phyloP scores from a whole-genome alignment of 2,329 filamentous ascomycete species.

The Didymella keratinophila region DNA sequence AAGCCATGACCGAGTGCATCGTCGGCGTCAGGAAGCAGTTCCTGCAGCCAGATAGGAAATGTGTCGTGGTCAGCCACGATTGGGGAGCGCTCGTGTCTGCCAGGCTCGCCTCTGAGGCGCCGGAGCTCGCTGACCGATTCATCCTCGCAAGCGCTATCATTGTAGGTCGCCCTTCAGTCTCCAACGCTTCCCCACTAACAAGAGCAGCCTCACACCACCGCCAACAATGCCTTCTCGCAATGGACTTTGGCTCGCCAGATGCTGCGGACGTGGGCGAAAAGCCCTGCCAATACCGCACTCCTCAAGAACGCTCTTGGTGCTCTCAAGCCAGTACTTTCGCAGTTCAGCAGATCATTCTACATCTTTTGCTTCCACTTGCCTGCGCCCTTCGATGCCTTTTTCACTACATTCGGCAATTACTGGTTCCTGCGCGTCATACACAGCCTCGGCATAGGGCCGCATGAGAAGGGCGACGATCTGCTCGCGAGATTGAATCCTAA shows the following conservation, averaged over 20 bases:
- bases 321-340: slow-evolving; percentile 58
- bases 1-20: slow-evolving; percentile 63
- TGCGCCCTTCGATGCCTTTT: slow-evolving; percentile 52
- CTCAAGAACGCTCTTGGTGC: slow-evolving; percentile 55
- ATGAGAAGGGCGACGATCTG: slow-evolving; percentile 21
- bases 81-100: slow-evolving; percentile 63
- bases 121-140: slow-evolving; percentile 63
- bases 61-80: slow-evolving; percentile 62
- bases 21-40: slow-evolving; percentile 59
- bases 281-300: slow-evolving; percentile 56
- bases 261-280: slow-evolving; percentile 57
- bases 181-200: not conserved
- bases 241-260: slow-evolving; percentile 58
- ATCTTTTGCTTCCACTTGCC: slow-evolving; percentile 64
- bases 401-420: slow-evolving; percentile 59
- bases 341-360: slow-evolving; percentile 61
- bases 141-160: slow-evolving; percentile 62
- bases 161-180: slow-evolving; percentile 49
- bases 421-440: slow-evolving; percentile 58
- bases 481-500: slow-evolving; percentile 18
- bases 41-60: slow-evolving; percentile 31
- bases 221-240: slow-evolving; percentile 54
- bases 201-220: slow-evolving; percentile 51
- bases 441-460: slow-evolving; percentile 46
- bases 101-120: slow-evolving; percentile 66